Percentiles rank a stretch among this genome's conserved stretches.
Evolutionary conservation across 805 yeast genomes (phyloP).

Genomic region (Candida jianshihensis): DNA sequence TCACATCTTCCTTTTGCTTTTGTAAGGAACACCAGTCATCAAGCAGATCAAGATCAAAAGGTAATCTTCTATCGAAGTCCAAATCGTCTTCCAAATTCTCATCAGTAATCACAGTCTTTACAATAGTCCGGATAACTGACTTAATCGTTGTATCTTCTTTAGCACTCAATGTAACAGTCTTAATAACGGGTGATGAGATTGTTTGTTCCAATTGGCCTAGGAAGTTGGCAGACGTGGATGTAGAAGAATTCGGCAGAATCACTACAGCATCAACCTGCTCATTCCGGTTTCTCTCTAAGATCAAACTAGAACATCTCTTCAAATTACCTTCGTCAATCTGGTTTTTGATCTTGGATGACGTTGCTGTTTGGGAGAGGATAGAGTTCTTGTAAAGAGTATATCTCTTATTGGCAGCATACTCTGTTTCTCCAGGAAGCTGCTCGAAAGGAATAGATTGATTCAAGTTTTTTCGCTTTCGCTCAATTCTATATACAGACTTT

Average conservation of each 20-base stretch:
- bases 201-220: slow-evolving; percentile 8
- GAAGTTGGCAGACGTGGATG: slow-evolving; percentile 14
- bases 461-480: slow-evolving; percentile 7
- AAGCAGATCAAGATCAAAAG: slow-evolving; percentile 20
- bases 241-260: slow-evolving; percentile 17
- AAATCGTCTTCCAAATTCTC: slow-evolving; percentile 9
- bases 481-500: slow-evolving; percentile 5
- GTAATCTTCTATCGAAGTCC: slow-evolving; percentile 15
- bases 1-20: slow-evolving; percentile 4
- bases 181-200: slow-evolving; percentile 6
- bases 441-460: slow-evolving; percentile 1
- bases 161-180: slow-evolving; percentile 14
- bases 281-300: slow-evolving; percentile 5
- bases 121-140: slow-evolving; percentile 15
- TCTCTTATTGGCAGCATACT: slow-evolving; percentile 10
- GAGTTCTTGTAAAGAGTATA: slow-evolving; percentile 9
- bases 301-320: slow-evolving; percentile 6
- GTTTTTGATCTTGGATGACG: slow-evolving; percentile 10
- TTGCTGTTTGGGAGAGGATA: slow-evolving; percentile 9
- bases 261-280: slow-evolving; percentile 12
- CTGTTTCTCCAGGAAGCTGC: slow-evolving; percentile 15
- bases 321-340: slow-evolving; percentile 12
- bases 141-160: slow-evolving; percentile 23
- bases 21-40: slow-evolving; percentile 18
- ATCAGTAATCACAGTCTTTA: slow-evolving; percentile 10